Conservation (phyloP, 306 rosid species). For the Nissolia schottii region DNA sequence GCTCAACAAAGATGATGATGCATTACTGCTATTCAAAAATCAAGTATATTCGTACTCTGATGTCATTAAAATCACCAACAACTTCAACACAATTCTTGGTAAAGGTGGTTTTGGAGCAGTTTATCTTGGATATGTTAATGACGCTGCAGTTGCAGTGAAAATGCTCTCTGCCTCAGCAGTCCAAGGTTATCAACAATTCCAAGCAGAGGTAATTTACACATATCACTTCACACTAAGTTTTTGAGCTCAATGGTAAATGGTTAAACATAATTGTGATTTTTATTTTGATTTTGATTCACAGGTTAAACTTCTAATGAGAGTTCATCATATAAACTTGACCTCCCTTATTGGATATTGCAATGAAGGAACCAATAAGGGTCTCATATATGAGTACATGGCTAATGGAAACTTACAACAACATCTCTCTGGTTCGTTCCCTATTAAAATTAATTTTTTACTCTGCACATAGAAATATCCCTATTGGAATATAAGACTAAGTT, state of each 20-base stretch:
- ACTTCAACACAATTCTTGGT: constrained; percentile 31
- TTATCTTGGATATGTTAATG: constrained; percentile 31
- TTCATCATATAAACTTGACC: constrained; percentile 38
- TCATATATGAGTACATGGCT: constrained; percentile 39
- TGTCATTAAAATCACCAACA: constrained; percentile 36
- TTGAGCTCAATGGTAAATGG: background rate
- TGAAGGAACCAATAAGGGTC: constrained; percentile 24
- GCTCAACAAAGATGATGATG: background rate
- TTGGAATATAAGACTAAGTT: background rate
- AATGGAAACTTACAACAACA: constrained; percentile 25
- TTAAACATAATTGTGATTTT: background rate
- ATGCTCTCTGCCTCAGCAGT: constrained; percentile 40
- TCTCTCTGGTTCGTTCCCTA: constrained; percentile 30
- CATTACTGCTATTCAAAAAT: background rate
- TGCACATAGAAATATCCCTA: background rate
- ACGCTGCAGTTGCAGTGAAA: constrained; percentile 48
- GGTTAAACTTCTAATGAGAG: constrained; percentile 29
- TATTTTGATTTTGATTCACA: background rate
- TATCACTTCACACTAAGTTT: background rate
- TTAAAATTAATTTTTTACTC: background rate
- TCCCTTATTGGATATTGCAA: constrained; percentile 34
- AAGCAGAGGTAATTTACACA: constrained; percentile 37
- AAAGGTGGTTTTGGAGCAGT: constrained; percentile 51
- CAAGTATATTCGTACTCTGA: constrained; percentile 33
- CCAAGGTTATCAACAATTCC: constrained; percentile 44